Evolutionary conservation across 163 green algal species (phyloP).

Genomic region (Volvox carteri): DNA sequence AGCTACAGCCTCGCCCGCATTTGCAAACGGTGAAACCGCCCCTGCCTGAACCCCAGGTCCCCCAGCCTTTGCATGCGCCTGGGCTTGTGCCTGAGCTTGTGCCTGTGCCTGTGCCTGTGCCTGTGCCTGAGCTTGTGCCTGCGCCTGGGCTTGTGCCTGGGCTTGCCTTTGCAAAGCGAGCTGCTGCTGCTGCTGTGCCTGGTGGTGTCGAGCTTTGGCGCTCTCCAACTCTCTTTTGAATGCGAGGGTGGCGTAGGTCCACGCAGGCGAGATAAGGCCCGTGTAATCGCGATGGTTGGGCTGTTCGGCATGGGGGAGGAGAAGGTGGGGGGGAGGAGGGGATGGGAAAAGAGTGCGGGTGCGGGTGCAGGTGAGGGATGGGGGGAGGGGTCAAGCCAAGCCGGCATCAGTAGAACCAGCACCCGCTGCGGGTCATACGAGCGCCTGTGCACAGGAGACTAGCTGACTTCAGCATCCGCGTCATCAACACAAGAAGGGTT

Average conservation of each 20-base stretch:
- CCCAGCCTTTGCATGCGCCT: no score
- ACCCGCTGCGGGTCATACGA: no score
- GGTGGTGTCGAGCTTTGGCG: not conserved
- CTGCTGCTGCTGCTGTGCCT: not conserved
- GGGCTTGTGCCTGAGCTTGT: conserved; percentile 1
- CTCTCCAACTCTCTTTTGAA: conserved; percentile 39
- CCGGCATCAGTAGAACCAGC: no score
- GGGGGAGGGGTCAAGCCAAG: no score
- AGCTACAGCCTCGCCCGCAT: not conserved
- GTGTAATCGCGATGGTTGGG: conserved; percentile 8
- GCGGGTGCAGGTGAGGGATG: no score
- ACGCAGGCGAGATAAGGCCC: conserved; percentile 36
- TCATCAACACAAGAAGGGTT: no score
- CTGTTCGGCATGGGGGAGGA: no score
- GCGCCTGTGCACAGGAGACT: no score
- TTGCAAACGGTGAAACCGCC: conserved; percentile 4
- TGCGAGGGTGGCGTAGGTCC: not conserved
- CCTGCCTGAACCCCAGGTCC: no score
- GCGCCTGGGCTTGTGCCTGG: not conserved
- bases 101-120: not conserved
- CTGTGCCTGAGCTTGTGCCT: conserved; percentile 13
- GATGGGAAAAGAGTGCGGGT: no score
- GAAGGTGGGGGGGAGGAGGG: no score
- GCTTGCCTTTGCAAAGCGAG: conserved; percentile 25
- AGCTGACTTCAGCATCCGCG: no score